Conservation (phyloP, 2,329 filamentous ascomycete genomes). For the Fusarium nanum region DNA sequence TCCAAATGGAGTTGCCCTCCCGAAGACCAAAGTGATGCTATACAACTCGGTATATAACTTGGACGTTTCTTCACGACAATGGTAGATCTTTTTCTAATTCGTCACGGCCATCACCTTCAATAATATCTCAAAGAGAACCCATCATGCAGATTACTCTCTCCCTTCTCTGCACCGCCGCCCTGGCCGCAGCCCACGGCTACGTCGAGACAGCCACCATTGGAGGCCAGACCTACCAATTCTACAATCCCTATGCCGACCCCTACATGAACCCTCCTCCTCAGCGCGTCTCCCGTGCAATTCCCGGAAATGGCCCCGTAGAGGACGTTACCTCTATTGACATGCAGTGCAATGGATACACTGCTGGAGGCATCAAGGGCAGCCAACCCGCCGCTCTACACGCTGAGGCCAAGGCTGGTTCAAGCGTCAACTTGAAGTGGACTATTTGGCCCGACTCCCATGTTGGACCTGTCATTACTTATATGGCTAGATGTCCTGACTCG, state of each 20-base stretch:
- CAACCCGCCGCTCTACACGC: constrained; percentile 66
- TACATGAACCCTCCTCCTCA: constrained; percentile 58
- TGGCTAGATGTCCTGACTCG: constrained; percentile 66
- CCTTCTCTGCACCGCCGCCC: constrained; percentile 50
- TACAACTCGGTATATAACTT: constrained; percentile 3
- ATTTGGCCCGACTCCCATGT: constrained; percentile 62
- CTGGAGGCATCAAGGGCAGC: constrained; percentile 60
- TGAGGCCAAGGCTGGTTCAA: constrained; percentile 63
- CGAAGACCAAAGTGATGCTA: not conserved
- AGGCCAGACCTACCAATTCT: constrained; percentile 50
- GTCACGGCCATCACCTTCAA: not conserved
- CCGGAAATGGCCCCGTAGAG: constrained; percentile 68
- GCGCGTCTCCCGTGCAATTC: constrained; percentile 67
- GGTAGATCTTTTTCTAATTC: not conserved
- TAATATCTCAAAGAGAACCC: not conserved
- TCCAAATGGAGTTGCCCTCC: not conserved
- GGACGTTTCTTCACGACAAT: not conserved
- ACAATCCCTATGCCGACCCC: constrained; percentile 57
- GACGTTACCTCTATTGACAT: constrained; percentile 65
- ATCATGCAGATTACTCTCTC: constrained; percentile 45
- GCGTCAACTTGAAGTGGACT: constrained; percentile 67
- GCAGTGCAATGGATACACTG: constrained; percentile 66
- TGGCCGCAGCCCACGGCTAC: constrained; percentile 62
- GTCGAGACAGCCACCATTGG: constrained; percentile 60
- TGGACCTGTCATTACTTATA: constrained; percentile 68